These are phyloP conservation scores for Sphaerosporella brunnea DNA, from an alignment of 495 filamentous ascomycete genomes.

Conservation along the genomic window DNA sequence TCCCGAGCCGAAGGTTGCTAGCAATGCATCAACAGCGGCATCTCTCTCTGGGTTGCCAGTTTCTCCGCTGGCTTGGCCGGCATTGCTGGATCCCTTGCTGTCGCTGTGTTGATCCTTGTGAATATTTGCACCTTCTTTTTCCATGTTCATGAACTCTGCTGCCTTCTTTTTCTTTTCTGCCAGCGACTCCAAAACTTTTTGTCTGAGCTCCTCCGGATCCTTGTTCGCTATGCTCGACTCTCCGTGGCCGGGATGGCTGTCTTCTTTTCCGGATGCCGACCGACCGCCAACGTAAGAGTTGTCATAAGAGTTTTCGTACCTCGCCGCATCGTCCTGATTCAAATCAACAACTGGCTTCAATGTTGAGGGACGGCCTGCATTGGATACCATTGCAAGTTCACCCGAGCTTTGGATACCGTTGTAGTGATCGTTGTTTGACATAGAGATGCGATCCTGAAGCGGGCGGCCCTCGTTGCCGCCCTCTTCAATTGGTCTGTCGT, in stretches of 20 bases:
- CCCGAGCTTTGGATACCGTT: neutral
- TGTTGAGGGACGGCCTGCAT: neutral
- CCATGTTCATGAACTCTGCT: slow-evolving; percentile 25
- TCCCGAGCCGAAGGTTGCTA: slow-evolving; percentile 14
- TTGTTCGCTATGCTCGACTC: slow-evolving; percentile 6
- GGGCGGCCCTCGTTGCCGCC: neutral
- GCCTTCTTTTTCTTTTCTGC: slow-evolving; percentile 26
- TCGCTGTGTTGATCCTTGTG: slow-evolving; percentile 13
- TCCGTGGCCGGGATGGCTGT: neutral
- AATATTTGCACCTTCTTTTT: slow-evolving; percentile 22
- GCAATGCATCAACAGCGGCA: slow-evolving; percentile 23
- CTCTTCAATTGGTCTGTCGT: neutral
- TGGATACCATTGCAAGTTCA: neutral
- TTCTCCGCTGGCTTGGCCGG: slow-evolving; percentile 10
- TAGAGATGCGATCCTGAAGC: slow-evolving; percentile 5
- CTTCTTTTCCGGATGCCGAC: neutral
- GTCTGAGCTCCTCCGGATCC: slow-evolving; percentile 12
- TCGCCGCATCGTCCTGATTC: neutral
- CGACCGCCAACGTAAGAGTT: neutral
- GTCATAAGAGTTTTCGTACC: slow-evolving; percentile 1
- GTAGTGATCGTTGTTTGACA: neutral
- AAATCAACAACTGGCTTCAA: neutral
- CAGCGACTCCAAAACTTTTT: slow-evolving; percentile 18
- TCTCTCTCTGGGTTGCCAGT: slow-evolving; percentile 23
- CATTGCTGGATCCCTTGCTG: slow-evolving; percentile 7